A percentile compares a stretch with the other conserved stretches of the same genome.
phyloP scores from a whole-genome alignment of 352 stramenopile genomes.

The Globisporangium cederbergense region DNA sequence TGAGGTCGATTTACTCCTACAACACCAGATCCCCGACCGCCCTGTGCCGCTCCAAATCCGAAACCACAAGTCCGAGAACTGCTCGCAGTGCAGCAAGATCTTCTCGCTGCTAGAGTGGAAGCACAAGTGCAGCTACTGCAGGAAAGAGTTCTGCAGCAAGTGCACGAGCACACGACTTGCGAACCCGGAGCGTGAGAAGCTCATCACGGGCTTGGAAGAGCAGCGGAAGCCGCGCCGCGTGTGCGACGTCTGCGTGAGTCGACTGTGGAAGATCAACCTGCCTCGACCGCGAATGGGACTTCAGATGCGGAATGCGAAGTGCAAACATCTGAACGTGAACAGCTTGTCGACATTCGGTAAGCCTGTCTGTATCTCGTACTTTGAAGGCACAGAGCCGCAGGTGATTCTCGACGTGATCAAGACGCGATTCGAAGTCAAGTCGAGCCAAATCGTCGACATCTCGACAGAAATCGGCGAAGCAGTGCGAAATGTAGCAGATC shows the following conservation, averaged over 20 bases:
- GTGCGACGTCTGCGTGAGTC: slow-evolving; percentile 71
- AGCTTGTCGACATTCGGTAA: slow-evolving; percentile 77
- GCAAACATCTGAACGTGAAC: slow-evolving; percentile 76
- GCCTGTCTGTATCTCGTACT: slow-evolving; percentile 77
- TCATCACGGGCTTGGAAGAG: slow-evolving; percentile 35
- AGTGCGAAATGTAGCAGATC: slow-evolving; percentile 41
- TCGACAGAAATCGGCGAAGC: slow-evolving; percentile 67
- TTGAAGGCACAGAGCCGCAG: slow-evolving; percentile 71
- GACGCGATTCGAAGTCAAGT: slow-evolving; percentile 71
- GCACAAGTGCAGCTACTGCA: slow-evolving; percentile 79
- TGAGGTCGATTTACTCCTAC: slow-evolving; percentile 70
- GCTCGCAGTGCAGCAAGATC: slow-evolving; percentile 65
- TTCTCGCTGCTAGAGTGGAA: slow-evolving; percentile 84
- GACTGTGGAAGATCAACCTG: slow-evolving; percentile 80
- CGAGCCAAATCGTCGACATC: slow-evolving; percentile 78
- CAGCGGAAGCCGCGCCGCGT: slow-evolving; percentile 58
- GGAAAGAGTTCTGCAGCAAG: slow-evolving; percentile 79
- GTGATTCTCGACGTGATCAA: slow-evolving; percentile 74
- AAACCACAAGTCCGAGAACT: slow-evolving; percentile 62
- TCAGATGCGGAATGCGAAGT: slow-evolving; percentile 34
- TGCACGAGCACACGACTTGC: slow-evolving; percentile 75
- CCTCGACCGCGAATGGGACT: slow-evolving; percentile 63
- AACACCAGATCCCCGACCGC: slow-evolving; percentile 70
- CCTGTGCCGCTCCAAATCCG: slow-evolving; percentile 65
- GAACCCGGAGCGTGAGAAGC: slow-evolving; percentile 56